Conservation (phyloP, 352 stramenopile species). For the Phytophthora pinifolia region DNA sequence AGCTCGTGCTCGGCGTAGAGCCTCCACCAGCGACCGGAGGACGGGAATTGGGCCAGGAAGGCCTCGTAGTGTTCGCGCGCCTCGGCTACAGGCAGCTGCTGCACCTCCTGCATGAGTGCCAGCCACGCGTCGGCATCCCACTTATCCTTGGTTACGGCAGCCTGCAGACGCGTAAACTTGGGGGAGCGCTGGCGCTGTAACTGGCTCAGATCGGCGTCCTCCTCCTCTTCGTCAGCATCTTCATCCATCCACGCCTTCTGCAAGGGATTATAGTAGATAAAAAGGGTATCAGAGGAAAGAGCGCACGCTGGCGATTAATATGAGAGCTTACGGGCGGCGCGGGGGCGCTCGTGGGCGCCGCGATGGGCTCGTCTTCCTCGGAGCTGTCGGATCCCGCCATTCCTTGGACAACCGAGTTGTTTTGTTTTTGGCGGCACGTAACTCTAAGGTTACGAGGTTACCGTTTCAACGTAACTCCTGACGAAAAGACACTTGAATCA, state of each 20-base stretch:
- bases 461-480: no score
- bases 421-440: conserved; percentile 2
- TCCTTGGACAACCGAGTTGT: background rate
- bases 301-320: background rate
- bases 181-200: conserved; percentile 47
- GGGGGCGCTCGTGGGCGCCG: conserved; percentile 11
- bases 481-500: conserved; percentile 1
- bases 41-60: conserved; percentile 72
- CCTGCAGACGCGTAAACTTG: conserved; percentile 65
- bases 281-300: conserved; percentile 3
- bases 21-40: conserved; percentile 86
- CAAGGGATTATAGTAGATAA: conserved; percentile 2
- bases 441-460: no score
- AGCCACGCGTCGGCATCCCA: conserved; percentile 85
- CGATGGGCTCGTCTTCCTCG: conserved; percentile 85
- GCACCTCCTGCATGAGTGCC: conserved; percentile 76
- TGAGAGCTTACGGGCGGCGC: conserved; percentile 13
- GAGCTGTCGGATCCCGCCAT: conserved; percentile 71
- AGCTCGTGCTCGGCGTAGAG: conserved; percentile 86
- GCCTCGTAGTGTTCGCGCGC: conserved; percentile 77
- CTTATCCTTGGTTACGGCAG: conserved; percentile 49
- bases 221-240: conserved; percentile 80
- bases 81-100: conserved; percentile 61
- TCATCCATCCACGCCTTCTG: conserved; percentile 81
- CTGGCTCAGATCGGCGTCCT: conserved; percentile 75